These are phyloP conservation scores for Leucaena leucocephala DNA, from an alignment of 306 rosid genomes.

Conservation along the genomic window DNA sequence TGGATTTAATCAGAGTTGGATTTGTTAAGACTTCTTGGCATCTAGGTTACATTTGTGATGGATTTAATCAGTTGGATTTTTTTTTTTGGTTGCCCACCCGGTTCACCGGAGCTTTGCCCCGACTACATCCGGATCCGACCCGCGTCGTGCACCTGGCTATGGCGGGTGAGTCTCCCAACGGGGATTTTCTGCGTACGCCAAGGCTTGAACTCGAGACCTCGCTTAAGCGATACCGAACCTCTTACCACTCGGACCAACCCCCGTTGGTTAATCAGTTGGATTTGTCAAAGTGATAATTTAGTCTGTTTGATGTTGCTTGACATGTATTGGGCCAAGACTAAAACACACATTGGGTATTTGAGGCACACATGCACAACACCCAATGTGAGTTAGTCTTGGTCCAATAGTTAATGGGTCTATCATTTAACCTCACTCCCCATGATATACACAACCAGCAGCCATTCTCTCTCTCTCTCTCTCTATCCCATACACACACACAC, in stretches of 20 bases:
- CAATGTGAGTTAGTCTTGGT: background rate
- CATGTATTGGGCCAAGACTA: background rate
- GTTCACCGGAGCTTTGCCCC: too few relatives aligned
- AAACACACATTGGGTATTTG: background rate
- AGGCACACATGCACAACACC: background rate
- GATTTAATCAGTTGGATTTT: too few relatives aligned
- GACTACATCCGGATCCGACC: too few relatives aligned
- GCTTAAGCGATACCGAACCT: too few relatives aligned
- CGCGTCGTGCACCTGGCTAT: too few relatives aligned
- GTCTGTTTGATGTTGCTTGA: background rate
- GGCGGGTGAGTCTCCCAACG: too few relatives aligned
- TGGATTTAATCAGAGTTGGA: too few relatives aligned
- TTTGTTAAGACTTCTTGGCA: background rate
- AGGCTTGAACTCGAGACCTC: too few relatives aligned
- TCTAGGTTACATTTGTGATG: slow-evolving; percentile 3
- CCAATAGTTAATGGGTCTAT: background rate
- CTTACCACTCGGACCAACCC: too few relatives aligned
- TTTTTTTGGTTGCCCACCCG: too few relatives aligned
- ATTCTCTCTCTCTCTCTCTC: background rate
- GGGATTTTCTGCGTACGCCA: too few relatives aligned
- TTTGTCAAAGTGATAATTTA: slow-evolving; percentile 8
- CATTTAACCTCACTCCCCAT: background rate
- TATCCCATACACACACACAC: background rate
- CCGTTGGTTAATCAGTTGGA: slow-evolving; percentile 32
- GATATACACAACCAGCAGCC: background rate